Conservation (phyloP, 345 rosid genomes). For the Populus alba region DNA sequence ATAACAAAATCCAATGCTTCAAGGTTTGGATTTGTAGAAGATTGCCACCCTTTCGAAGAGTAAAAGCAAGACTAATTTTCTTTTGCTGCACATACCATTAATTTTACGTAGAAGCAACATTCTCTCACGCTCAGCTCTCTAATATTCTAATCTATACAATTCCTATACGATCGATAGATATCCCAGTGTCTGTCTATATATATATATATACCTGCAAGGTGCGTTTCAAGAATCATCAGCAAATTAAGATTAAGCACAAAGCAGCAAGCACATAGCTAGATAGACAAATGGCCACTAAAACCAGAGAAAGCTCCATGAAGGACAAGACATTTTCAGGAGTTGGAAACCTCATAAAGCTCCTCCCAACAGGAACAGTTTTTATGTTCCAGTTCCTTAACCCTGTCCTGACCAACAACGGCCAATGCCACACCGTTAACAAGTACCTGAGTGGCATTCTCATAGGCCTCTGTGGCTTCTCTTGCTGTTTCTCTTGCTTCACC, state of each 20-base stretch:
- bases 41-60: conserved; percentile 14
- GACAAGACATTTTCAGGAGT: conserved; percentile 51
- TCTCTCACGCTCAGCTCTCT: not conserved
- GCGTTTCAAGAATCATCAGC: conserved; percentile 1
- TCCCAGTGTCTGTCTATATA: not conserved
- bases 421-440: conserved; percentile 51
- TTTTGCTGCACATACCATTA: conserved; percentile 2
- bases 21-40: conserved; percentile 1
- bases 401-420: conserved; percentile 63
- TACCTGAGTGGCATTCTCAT: conserved; percentile 52
- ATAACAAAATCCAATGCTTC: not conserved
- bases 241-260: not conserved
- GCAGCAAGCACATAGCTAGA: not conserved
- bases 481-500: conserved; percentile 67
- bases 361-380: conserved; percentile 88
- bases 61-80: conserved; percentile 14
- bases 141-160: not conserved
- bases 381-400: conserved; percentile 81
- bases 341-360: conserved; percentile 74
- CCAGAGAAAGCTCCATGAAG: conserved; percentile 15
- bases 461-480: conserved; percentile 58
- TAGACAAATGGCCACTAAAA: not conserved
- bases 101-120: conserved; percentile 25
- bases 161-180: too few species aligned
- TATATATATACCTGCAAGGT: conserved; percentile 7